Percentiles rank a stretch among this genome's conserved stretches.
Evolutionary conservation across 1,284 basidiomycete species (phyloP).

Genomic region (Ceratobasidium sp.): DNA sequence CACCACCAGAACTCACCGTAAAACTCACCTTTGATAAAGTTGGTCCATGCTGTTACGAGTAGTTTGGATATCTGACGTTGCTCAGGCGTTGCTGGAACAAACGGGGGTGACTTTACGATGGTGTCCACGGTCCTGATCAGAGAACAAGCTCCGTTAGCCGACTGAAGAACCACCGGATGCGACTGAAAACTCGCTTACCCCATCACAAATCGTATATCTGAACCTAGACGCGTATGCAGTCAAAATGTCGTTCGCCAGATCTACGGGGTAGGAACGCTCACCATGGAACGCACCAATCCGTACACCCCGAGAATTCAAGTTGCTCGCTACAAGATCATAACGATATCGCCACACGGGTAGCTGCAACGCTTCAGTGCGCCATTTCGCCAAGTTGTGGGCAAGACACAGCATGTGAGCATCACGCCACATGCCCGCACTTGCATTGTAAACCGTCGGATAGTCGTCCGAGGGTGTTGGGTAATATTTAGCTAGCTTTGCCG

Average conservation of each 20-base stretch:
- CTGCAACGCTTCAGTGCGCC: constrained; percentile 57
- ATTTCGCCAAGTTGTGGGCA: constrained; percentile 60
- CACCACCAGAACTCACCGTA: neutral
- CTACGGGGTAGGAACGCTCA: constrained; percentile 31
- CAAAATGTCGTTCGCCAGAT: too few relatives aligned
- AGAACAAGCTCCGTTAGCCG: neutral
- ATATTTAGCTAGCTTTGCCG: constrained; percentile 57
- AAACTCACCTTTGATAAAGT: constrained; percentile 62
- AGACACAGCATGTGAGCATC: constrained; percentile 65
- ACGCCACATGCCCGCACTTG: constrained; percentile 60
- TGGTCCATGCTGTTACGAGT: constrained; percentile 64
- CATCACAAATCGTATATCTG: constrained; percentile 63
- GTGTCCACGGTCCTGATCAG: constrained; percentile 49
- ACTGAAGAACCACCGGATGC: neutral
- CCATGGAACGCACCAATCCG: constrained; percentile 63
- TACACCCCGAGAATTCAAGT: constrained; percentile 61
- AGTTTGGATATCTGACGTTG: constrained; percentile 60
- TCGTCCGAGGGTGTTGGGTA: constrained; percentile 54
- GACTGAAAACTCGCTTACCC: constrained; percentile 50
- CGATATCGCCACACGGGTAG: constrained; percentile 63
- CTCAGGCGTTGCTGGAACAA: constrained; percentile 58
- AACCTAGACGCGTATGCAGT: constrained; percentile 44
- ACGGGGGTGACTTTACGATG: constrained; percentile 52
- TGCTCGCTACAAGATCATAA: constrained; percentile 61
- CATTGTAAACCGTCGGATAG: constrained; percentile 55